Evolutionary conservation across 2,329 filamentous ascomycete genomes (phyloP).

Genomic region (Claviceps quebecensis): DNA sequence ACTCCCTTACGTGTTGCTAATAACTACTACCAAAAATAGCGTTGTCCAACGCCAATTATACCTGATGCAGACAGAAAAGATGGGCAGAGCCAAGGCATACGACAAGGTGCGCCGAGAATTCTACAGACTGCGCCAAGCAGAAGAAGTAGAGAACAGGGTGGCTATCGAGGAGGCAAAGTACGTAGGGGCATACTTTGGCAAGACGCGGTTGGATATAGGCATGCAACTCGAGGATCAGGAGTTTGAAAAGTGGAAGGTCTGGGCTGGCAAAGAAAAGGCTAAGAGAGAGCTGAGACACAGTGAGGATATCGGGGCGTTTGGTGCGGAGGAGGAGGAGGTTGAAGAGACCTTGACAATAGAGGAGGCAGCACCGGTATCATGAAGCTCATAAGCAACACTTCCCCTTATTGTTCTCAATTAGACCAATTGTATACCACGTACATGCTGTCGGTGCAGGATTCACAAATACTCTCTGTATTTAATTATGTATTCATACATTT

Average conservation of each 20-base stretch:
- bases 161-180: slow-evolving; percentile 76
- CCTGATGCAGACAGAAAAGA: slow-evolving; percentile 54
- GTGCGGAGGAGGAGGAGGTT: slow-evolving; percentile 19
- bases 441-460: slow-evolving; percentile 4
- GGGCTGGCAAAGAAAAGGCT: slow-evolving; percentile 44
- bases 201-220: slow-evolving; percentile 57
- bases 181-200: slow-evolving; percentile 81
- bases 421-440: slow-evolving; percentile 10
- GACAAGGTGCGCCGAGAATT: slow-evolving; percentile 81
- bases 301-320: slow-evolving; percentile 30
- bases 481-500: not conserved
- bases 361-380: slow-evolving; percentile 6
- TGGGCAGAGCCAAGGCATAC: slow-evolving; percentile 59
- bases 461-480: not conserved
- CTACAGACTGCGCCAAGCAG: slow-evolving; percentile 66
- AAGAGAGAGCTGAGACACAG: slow-evolving; percentile 25
- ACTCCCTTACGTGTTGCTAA: not conserved
- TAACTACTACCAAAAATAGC: slow-evolving; percentile 30
- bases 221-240: slow-evolving; percentile 69
- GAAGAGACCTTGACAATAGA: slow-evolving; percentile 9
- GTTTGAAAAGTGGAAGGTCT: slow-evolving; percentile 75
- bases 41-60: slow-evolving; percentile 86
- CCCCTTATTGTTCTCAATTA: not conserved
- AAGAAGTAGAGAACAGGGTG: slow-evolving; percentile 71
- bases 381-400: not conserved